Conservation (phyloP, 345 rosid genomes). For the Citrus hindsii region DNA sequence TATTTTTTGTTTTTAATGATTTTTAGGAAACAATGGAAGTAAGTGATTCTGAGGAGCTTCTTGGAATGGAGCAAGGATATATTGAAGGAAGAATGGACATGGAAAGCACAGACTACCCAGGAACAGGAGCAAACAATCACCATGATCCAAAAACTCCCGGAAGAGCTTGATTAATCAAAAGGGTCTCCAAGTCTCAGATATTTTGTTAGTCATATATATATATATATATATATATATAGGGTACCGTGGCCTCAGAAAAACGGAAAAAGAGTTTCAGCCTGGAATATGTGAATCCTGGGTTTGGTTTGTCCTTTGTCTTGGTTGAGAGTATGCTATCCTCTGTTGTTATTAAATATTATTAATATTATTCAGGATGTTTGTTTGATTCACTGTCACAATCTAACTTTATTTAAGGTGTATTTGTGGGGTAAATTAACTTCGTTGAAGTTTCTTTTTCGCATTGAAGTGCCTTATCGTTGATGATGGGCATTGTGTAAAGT, state of each 20-base stretch:
- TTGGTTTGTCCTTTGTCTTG: slow-evolving; percentile 5
- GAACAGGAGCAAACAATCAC: slow-evolving; percentile 63
- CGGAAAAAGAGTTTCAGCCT: no score
- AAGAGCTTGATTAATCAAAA: slow-evolving; percentile 13
- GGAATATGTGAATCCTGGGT: slow-evolving; percentile 6
- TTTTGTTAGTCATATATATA: neutral
- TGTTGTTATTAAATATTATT: neutral
- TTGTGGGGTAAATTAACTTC: neutral
- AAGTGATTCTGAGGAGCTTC: slow-evolving; percentile 16
- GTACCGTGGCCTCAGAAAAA: neutral
- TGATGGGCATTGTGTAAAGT: neutral
- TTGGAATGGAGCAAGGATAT: slow-evolving; percentile 9
- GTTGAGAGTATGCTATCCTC: neutral
- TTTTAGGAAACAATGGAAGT: slow-evolving; percentile 27
- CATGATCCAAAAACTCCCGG: slow-evolving; percentile 64
- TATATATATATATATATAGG: neutral
- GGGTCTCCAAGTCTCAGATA: neutral
- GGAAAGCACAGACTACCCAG: slow-evolving; percentile 62
- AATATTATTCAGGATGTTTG: neutral
- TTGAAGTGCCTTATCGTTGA: neutral
- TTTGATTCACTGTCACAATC: neutral
- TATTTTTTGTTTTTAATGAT: no score
- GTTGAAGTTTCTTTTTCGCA: neutral
- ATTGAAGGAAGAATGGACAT: slow-evolving; percentile 47
- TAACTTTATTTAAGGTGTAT: neutral